Base-by-base conservation (phyloP, 257 asterid genomes). In the Ballota nigra region DNA sequence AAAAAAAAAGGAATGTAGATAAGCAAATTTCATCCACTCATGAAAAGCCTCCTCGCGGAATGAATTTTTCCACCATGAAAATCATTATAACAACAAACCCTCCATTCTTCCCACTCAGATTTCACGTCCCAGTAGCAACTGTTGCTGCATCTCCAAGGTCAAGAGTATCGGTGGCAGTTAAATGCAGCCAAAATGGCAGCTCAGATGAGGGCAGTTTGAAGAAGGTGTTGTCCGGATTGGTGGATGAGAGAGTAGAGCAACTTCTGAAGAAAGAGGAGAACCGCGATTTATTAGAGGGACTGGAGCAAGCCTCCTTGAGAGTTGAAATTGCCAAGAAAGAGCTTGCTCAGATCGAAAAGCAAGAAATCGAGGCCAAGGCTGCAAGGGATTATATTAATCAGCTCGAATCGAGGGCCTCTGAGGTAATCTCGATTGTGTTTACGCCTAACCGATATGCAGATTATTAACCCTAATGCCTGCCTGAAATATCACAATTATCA, bases 201-300 rank as follows among this genome's bases (percentile, higher is more conserved):
- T 69, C 88, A 72, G 55, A 71, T 13, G 77, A 61, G 11, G 71
- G 74, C 16, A 78, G 73, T 76, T 80, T 89, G 78, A 87, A 83
- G 81, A 90, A 84, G 31, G 24, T 80, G 56, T 56, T 94, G 65
- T 75, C 95, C 3, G 95, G 92, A 9, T 81, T 89, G 80, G 87
- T 92, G 81, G 98, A 84, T 51, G 89, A 84, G 73, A 83, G 86
- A 67, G 92, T 93, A 1, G 95, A 89, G 60, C 75, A 85, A 38
- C 85, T 95, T 18, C 55, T 95, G 71, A 82, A 77, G 64, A 92
- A 78, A 71, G 98, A 94, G 81, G 99, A 92, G 80, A 95, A 95
- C 70, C 63, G 75, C 74, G 97, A 23, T 69, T 76, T 92, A 82
- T 77, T 95, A 22, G 83, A 88, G 60, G 97, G 95, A 64, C 80